Evolutionary conservation across 345 rosid species (phyloP), one percentile per base, ranked within the genome.

Genomic region (Trapa incisa): DNA sequence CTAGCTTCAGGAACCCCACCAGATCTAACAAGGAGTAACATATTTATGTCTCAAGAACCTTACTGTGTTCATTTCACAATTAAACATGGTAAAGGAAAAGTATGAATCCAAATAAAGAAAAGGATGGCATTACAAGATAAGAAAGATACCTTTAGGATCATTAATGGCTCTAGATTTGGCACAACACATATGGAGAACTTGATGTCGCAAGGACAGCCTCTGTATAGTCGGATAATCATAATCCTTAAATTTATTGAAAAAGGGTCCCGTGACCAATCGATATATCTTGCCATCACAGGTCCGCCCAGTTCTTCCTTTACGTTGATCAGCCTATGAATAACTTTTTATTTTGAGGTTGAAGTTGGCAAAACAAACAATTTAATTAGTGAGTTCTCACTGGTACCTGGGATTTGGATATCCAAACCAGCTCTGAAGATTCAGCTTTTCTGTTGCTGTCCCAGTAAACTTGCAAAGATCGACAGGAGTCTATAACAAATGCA

Each of bases 381-480:
- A 41, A 37, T 64, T 32, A 4, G 54, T 14, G 56, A 61, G 70
- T 71, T 57, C 47, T 56, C 38, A 67, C 36, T 11, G 48, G 67
- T 86, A 92, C 97, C 96, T 89, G 98, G 80, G 98, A 89, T 73
- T 81, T 85, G 68, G 98, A 92, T 73, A 88, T 82, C 98, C 98
- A 88, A 70, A 82, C 85, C 76, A 89, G 93, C 80, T 88, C 78
- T 17, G 87, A 76, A 72, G 87, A 74, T 69, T 92, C 97, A 56
- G 67, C 80, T 83, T 82, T 84, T 67, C 83, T 75, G 48, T 61
- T 70, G 68, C 45, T n/a, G 57, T 89, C 92, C 98, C 98, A 92
- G 76, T 79, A 86, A 47, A 92, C 91, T 86, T 89, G 89, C 75
- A 92, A 82, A 73, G 98, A 92, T 64, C 96, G 87, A 74, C 98